Conservation (phyloP, 1,139 yeast genomes). For the Ogataea hybrid region DNA sequence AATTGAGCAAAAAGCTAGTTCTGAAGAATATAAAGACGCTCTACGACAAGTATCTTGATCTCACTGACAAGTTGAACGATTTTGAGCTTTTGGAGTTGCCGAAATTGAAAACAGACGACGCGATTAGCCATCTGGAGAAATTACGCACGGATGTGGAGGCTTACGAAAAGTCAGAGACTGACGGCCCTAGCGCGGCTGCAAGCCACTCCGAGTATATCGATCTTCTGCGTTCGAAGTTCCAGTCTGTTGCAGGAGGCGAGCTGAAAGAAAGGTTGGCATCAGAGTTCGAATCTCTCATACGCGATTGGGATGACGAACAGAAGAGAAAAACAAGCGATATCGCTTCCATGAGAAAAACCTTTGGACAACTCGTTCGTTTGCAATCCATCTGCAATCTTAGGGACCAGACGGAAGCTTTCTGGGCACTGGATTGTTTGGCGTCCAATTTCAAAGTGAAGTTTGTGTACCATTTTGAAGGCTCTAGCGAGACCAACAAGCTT, state of each 20-base stretch:
- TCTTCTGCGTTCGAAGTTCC: conserved; percentile 1
- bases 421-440: too few species aligned
- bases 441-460: too few species aligned
- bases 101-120: conserved; percentile 3
- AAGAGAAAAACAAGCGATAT: not conserved
- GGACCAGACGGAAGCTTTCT: too few species aligned
- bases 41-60: conserved; percentile 15
- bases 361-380: too few species aligned
- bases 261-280: conserved; percentile 1
- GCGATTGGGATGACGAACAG: conserved; percentile 10
- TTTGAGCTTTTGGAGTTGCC: conserved; percentile 12
- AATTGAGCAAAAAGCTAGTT: conserved; percentile 17
- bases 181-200: not conserved
- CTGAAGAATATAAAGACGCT: conserved; percentile 10
- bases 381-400: too few species aligned
- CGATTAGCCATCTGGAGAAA: conserved; percentile 5
- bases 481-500: too few species aligned
- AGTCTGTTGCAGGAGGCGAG: not conserved
- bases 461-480: too few species aligned
- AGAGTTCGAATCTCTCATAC: not conserved
- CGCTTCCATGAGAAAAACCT: too few species aligned
- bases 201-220: conserved; percentile 5
- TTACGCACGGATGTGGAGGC: conserved; percentile 1
- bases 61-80: conserved; percentile 13
- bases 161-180: not conserved